Percentiles rank a stretch among this genome's conserved stretches.
Conservation (phyloP, 2,329 filamentous ascomycete genomes). For the Zasmidium cellare region DNA sequence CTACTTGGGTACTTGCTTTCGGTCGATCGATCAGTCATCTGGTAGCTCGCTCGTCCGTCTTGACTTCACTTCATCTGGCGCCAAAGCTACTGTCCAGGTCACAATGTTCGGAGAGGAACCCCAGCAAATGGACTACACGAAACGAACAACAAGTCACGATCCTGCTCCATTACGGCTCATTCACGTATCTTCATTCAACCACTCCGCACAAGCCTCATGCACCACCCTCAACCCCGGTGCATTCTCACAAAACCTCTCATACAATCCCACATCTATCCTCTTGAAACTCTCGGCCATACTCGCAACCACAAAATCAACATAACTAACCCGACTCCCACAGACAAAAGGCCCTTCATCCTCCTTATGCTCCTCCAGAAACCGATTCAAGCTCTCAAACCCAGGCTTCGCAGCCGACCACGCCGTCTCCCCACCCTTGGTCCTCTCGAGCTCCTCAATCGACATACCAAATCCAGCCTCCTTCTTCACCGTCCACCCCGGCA, state of each 20-base stretch:
- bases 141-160: no score
- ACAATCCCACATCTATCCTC: constrained; percentile 22
- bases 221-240: constrained; percentile 13
- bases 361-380: constrained; percentile 22
- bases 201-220: constrained; percentile 21
- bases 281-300: constrained; percentile 21
- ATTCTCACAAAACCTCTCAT: constrained; percentile 9
- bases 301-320: constrained; percentile 28
- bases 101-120: no score
- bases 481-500: constrained; percentile 13
- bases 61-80: no score
- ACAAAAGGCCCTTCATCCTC: constrained; percentile 27
- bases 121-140: no score
- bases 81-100: no score
- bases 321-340: constrained; percentile 23
- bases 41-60: no score
- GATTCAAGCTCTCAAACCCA: constrained; percentile 15
- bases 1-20: no score
- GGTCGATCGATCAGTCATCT: no score
- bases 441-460: constrained; percentile 27
- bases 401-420: constrained; percentile 25
- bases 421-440: constrained; percentile 27
- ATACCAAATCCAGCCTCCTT: constrained; percentile 20
- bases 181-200: constrained; percentile 21
- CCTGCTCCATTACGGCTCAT: not conserved